These are phyloP conservation scores for Naganishia vishniacii DNA, from an alignment of 768 basidiomycete species.

Conservation along the genomic window DNA sequence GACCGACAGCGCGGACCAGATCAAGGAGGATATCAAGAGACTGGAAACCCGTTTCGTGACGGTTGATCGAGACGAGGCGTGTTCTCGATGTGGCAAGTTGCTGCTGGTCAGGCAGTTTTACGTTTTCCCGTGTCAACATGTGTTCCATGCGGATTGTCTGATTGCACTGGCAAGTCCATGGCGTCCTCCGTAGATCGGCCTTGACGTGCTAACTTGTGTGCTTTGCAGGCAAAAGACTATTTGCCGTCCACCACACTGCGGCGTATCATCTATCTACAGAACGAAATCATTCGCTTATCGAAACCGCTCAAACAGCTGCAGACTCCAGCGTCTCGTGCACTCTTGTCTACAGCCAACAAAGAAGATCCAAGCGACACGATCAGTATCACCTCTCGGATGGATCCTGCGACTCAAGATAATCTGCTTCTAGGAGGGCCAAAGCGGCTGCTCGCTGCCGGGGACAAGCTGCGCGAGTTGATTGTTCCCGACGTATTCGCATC, in stretches of 20 bases:
- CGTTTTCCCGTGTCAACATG: conserved; percentile 95
- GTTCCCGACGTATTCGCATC: conserved; percentile 86
- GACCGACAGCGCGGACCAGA: conserved; percentile 81
- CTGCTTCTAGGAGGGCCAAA: conserved; percentile 45
- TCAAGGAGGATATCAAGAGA: conserved; percentile 81
- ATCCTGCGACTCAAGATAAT: conserved; percentile 32
- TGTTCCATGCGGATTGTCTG: conserved; percentile 95
- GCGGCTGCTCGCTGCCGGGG: conserved; percentile 80
- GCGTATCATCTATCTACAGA: conserved; percentile 78
- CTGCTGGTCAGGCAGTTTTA: conserved; percentile 89
- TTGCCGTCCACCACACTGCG: conserved; percentile 74
- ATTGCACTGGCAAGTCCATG: conserved; percentile 85
- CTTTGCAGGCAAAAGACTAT: conserved; percentile 77
- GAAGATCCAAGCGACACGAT: conserved; percentile 27
- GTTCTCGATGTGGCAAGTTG: conserved; percentile 69
- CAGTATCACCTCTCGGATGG: conserved; percentile 38
- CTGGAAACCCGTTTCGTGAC: conserved; percentile 86
- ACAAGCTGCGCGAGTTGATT: conserved; percentile 82
- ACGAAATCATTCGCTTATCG: conserved; percentile 61
- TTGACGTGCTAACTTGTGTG: background rate
- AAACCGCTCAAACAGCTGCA: conserved; percentile 20
- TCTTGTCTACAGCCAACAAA: conserved; percentile 37
- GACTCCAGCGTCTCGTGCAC: conserved; percentile 27
- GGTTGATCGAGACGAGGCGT: conserved; percentile 78
- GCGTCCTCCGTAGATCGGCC: no score